Evolutionary conservation across 148 eudicot genomes (phyloP).

Genomic region (Salicornia ramosissima): DNA sequence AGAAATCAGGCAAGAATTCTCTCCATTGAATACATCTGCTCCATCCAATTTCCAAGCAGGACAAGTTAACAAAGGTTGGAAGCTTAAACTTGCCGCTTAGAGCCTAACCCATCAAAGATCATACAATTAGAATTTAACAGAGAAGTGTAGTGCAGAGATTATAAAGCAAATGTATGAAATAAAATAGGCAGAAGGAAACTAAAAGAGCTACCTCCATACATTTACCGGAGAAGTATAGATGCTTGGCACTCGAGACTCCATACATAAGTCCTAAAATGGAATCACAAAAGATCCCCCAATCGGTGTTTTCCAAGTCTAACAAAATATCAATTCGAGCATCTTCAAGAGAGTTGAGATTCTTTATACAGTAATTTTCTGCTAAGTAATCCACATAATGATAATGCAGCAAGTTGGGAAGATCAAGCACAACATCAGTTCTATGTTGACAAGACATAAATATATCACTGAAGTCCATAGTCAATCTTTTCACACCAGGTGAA

Average conservation of each 20-base stretch:
- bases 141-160: too few species aligned
- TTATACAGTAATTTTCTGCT: not conserved
- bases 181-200: not conserved
- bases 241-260: conserved; percentile 9
- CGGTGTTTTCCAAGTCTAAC: not conserved
- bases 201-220: not conserved
- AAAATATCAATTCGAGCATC: conserved; percentile 6
- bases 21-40: not conserved
- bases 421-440: not conserved
- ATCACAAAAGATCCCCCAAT: not conserved
- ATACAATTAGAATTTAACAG: not conserved
- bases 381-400: conserved; percentile 1
- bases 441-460: not conserved
- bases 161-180: not conserved
- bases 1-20: not conserved
- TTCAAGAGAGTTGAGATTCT: not conserved
- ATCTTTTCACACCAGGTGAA: not conserved
- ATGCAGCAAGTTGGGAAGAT: conserved; percentile 13
- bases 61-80: conserved; percentile 7
- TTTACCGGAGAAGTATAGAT: conserved; percentile 3
- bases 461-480: not conserved
- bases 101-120: not conserved
- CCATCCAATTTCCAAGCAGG: conserved; percentile 5
- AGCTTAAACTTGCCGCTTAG: not conserved
- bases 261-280: not conserved